A percentile compares a stretch with the other conserved stretches of the same genome.
These are phyloP conservation scores for Cichorium intybus DNA, from an alignment of 140 eudicot genomes.

Conservation along the genomic window DNA sequence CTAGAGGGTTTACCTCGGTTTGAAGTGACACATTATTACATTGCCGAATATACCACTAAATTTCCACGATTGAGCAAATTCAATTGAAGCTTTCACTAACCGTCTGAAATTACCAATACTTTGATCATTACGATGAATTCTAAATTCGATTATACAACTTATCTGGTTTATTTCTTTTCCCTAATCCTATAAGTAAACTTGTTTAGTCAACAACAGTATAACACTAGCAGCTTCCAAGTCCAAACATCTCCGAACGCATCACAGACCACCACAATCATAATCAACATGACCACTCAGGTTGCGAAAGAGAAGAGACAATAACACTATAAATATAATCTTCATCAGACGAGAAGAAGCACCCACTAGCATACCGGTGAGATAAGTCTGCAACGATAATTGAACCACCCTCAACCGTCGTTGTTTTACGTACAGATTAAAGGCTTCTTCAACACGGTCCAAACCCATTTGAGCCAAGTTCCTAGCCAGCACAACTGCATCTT, in stretches of 20 bases:
- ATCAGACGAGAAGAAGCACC: constrained; percentile 18
- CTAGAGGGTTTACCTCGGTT: too few species aligned
- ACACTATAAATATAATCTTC: constrained; percentile 25
- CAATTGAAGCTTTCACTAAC: not conserved
- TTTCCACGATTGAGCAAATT: too few species aligned
- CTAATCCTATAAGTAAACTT: not conserved
- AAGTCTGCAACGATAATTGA: constrained; percentile 42
- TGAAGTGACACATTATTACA: too few species aligned
- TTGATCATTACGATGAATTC: not conserved
- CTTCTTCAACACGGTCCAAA: constrained; percentile 27
- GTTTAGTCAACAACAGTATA: not conserved
- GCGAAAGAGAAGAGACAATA: constrained; percentile 27
- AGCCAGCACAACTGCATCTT: constrained; percentile 64
- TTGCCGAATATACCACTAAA: too few species aligned
- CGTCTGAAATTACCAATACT: not conserved
- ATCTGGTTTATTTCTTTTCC: not conserved
- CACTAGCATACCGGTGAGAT: constrained; percentile 39
- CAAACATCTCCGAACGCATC: constrained; percentile 13
- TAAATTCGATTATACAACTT: not conserved
- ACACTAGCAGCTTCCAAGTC: not conserved
- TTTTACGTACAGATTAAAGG: constrained; percentile 39
- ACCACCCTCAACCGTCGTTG: constrained; percentile 47
- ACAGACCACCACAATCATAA: constrained; percentile 52
- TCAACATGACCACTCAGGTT: constrained; percentile 31
- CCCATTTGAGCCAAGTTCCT: constrained; percentile 37